Base-by-base conservation (phyloP, 1,284 basidiomycete genomes). In the Ustilago trichophora region DNA sequence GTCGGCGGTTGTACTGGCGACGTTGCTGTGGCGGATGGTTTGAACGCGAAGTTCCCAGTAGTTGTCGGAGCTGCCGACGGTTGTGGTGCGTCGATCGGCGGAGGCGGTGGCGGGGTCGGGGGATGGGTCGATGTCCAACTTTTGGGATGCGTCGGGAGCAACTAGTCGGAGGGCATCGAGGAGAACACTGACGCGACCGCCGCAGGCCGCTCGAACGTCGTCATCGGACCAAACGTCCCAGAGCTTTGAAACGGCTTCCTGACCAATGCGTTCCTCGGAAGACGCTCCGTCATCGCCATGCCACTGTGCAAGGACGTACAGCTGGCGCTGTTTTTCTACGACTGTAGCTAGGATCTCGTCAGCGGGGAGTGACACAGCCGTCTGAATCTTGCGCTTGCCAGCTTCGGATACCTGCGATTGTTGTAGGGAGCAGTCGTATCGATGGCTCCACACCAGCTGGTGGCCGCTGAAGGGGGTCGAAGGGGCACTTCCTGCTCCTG, bases 191-290 rank as follows among this genome's bases (percentile, higher is more conserved):
- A 70, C 48, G 0, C 49, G 43, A 2, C 67, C 67, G 9, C 52
- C 67, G 19, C 67, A 70, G 1, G 53, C 62, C 0, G 56, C 56
- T 7, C 67, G 48, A 11, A 65, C 55, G 12, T 50, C 44, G 42
- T 65, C 60, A 31, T 64, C 56, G 24, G 33, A 52, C 67, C 67
- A 70, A 5, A 70, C 54, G 45, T 70, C 57, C 56, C 56, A 60
- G 15, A 70, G 42, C 46, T 62, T 59, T 10, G 53, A 45, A 0
- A 57, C 56, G 3, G 62, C 62, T 37, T 65, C 62, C 13, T 40
- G 38, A 27, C 58, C 58, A 6, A 53, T 18, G 8, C 42, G 32
- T 0, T 29, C 53, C 9, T 52, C 44, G 4, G 40, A 40, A 1
- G 46, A 41, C 0, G 49, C 65, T 3, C 48, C 66, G 12, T 64